Conservation (phyloP, 2,329 filamentous ascomycete species). For the Penicillium thymicola region DNA sequence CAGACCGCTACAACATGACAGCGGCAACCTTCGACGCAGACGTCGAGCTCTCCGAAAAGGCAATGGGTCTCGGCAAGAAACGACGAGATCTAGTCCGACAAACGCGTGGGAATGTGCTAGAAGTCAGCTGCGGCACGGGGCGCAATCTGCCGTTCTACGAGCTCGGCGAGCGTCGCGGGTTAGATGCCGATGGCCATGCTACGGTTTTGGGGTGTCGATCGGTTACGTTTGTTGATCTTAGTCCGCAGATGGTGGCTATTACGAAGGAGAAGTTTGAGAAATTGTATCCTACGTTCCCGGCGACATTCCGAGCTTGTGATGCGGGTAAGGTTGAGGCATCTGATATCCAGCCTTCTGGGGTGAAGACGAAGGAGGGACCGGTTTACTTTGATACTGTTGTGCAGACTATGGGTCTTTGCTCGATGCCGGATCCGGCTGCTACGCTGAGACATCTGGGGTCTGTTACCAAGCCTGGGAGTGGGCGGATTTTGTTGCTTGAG, state of each 20-base stretch:
- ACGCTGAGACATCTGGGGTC: slow-evolving; percentile 42
- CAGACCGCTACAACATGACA: slow-evolving; percentile 46
- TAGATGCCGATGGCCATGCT: slow-evolving; percentile 31
- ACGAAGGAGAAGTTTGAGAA: slow-evolving; percentile 44
- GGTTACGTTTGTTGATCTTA: slow-evolving; percentile 49
- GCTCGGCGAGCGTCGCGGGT: slow-evolving; percentile 34
- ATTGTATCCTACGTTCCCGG: slow-evolving; percentile 32
- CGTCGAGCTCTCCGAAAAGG: slow-evolving; percentile 44
- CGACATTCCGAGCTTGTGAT: slow-evolving; percentile 38
- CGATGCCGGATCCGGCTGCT: slow-evolving; percentile 42
- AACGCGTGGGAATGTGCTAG: slow-evolving; percentile 48
- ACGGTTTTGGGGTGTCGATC: slow-evolving; percentile 37
- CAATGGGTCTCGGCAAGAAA: slow-evolving; percentile 42
- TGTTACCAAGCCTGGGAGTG: slow-evolving; percentile 39
- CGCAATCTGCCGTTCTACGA: slow-evolving; percentile 48
- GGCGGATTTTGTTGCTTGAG: slow-evolving; percentile 48
- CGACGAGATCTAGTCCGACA: slow-evolving; percentile 42
- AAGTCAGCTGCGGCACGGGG: slow-evolving; percentile 51
- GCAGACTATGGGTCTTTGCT: slow-evolving; percentile 52
- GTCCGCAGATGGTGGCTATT: slow-evolving; percentile 47
- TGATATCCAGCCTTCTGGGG: not conserved
- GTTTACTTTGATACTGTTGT: slow-evolving; percentile 47
- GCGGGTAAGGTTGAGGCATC: slow-evolving; percentile 29
- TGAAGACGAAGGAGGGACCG: not conserved
- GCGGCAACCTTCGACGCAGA: slow-evolving; percentile 46